Percentiles rank a stretch among this genome's conserved stretches.
These are phyloP conservation scores for Septoria linicola DNA, from an alignment of 2,329 filamentous ascomycete species.

Conservation along the genomic window DNA sequence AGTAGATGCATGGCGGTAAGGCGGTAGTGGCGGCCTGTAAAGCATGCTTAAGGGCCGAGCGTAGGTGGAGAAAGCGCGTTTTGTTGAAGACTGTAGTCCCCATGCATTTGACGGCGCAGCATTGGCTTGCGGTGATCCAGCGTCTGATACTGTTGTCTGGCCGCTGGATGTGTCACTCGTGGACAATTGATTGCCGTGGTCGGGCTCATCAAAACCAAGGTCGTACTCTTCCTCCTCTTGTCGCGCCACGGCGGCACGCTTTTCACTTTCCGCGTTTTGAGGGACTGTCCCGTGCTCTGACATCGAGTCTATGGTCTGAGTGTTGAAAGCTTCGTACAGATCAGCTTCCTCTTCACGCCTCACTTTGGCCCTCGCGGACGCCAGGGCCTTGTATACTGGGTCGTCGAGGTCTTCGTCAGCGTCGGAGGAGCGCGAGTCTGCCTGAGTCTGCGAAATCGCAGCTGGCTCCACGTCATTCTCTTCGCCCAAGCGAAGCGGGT, in stretches of 20 bases:
- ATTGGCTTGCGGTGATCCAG: not conserved
- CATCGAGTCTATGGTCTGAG: not conserved
- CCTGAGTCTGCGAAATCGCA: not conserved
- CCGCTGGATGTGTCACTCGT: not conserved
- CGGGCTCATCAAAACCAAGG: constrained; percentile 15
- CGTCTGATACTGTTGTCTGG: not conserved
- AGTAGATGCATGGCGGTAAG: constrained; percentile 6
- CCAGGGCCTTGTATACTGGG: constrained; percentile 11
- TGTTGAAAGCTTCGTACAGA: not conserved
- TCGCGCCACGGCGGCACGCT: not conserved
- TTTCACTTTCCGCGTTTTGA: not conserved
- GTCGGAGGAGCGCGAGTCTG: not conserved
- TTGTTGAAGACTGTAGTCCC: not conserved
- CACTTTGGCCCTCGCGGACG: constrained; percentile 5
- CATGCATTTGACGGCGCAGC: not conserved
- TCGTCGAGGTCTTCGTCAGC: constrained; percentile 1
- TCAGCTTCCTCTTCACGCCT: constrained; percentile 12
- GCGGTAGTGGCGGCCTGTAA: not conserved
- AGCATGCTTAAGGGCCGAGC: not conserved
- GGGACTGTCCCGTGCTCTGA: not conserved
- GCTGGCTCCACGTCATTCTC: not conserved
- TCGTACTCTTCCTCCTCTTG: constrained; percentile 21
- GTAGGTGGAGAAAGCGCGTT: constrained; percentile 18
- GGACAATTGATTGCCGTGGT: not conserved
- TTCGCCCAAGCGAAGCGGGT: constrained; percentile 6